Percentiles rank a stretch among this genome's conserved stretches.
Evolutionary conservation across 1,284 basidiomycete species (phyloP).

Genomic region (Trichosporon asahii): DNA sequence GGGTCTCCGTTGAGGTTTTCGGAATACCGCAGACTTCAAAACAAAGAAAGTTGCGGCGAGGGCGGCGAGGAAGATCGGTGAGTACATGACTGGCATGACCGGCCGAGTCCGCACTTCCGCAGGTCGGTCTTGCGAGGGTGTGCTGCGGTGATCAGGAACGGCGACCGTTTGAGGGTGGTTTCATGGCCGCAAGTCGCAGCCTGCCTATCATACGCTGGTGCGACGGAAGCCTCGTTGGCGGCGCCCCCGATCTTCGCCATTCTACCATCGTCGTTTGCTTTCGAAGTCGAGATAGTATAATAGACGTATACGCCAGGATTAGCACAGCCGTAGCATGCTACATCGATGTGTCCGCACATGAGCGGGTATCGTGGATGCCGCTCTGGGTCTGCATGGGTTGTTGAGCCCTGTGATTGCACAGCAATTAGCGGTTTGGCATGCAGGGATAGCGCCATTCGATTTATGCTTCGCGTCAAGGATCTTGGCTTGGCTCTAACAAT

Average conservation of each 20-base stretch:
- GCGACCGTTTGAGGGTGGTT: conserved; percentile 2
- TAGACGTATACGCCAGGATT: background rate
- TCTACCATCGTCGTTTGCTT: background rate
- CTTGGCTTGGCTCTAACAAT: background rate
- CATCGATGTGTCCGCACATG: background rate
- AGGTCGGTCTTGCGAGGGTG: background rate
- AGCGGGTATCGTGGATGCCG: background rate
- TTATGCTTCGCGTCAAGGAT: conserved; percentile 1
- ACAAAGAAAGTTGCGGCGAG: too few species aligned
- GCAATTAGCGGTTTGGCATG: background rate
- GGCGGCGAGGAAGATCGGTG: background rate
- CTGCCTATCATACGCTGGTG: background rate
- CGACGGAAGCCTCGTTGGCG: background rate
- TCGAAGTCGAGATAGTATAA: background rate
- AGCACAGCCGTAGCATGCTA: background rate
- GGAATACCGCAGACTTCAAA: too few species aligned
- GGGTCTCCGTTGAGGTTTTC: too few species aligned
- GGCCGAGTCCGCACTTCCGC: too few species aligned
- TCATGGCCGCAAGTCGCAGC: background rate
- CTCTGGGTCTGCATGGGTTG: background rate
- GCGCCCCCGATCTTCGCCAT: background rate
- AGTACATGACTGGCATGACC: too few species aligned
- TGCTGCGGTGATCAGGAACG: conserved; percentile 6
- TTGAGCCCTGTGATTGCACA: background rate
- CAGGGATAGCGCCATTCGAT: background rate